Evolutionary conservation across 495 filamentous ascomycete genomes (phyloP).

Genomic region (Xylaria intraflava): DNA sequence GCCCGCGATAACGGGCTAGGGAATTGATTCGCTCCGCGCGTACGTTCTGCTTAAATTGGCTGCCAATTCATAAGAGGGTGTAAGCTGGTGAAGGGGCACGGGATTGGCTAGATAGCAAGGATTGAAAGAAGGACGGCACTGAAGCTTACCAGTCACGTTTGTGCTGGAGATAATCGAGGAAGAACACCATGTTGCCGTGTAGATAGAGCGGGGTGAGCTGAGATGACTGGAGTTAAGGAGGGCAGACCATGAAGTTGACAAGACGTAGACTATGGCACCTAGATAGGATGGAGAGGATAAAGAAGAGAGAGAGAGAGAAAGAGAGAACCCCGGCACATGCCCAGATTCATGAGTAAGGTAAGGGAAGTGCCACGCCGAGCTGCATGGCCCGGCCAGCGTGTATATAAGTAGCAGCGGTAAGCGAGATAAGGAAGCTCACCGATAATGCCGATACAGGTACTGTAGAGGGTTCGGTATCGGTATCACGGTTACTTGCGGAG

Average conservation of each 20-base stretch:
- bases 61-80: constrained; percentile 31
- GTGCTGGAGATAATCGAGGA: constrained; percentile 56
- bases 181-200: constrained; percentile 38
- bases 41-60: constrained; percentile 72
- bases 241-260: background rate
- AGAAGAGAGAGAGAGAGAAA: background rate
- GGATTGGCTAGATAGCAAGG: background rate
- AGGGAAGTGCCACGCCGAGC: no score
- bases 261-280: no score
- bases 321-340: no score
- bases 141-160: constrained; percentile 49
- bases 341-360: no score
- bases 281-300: no score
- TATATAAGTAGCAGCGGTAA: no score
- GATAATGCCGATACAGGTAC: no score
- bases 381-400: no score
- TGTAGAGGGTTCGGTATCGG: no score
- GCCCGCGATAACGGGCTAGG: constrained; percentile 58
- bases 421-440: no score
- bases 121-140: background rate
- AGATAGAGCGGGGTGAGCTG: background rate
- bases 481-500: no score
- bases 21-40: constrained; percentile 60
- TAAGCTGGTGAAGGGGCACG: background rate
- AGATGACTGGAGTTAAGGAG: background rate